phyloP scores from a whole-genome alignment of 2,329 filamentous ascomycete genomes.

The Aspergillaceae sp. region DNA sequence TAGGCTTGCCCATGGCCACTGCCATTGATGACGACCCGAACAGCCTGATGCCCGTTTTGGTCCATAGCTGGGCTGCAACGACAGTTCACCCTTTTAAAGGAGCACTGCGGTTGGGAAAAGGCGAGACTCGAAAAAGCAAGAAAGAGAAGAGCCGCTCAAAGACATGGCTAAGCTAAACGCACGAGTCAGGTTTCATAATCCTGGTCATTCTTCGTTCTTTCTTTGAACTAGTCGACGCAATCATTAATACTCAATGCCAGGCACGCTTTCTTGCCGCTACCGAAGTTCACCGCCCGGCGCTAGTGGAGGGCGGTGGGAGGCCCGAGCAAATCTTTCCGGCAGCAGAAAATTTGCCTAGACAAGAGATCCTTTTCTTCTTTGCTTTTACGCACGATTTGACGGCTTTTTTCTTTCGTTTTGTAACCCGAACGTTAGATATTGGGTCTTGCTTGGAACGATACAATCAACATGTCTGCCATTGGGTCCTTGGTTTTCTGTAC shows the following conservation, averaged over 20 bases:
- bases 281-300: constrained; percentile 19
- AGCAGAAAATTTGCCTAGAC: constrained; percentile 1
- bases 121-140: constrained; percentile 14
- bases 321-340: constrained; percentile 13
- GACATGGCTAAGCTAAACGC: constrained; percentile 24
- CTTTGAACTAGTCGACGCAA: constrained; percentile 5
- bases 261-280: constrained; percentile 16
- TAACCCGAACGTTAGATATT: background rate
- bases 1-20: constrained; percentile 20
- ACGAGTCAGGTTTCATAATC: constrained; percentile 7
- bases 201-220: background rate
- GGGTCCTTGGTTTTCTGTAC: constrained; percentile 88
- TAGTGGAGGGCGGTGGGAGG: constrained; percentile 9
- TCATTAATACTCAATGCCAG: constrained; percentile 19
- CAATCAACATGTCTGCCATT: constrained; percentile 65
- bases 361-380: background rate
- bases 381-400: background rate
- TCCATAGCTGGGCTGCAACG: constrained; percentile 24
- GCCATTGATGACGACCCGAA: constrained; percentile 37
- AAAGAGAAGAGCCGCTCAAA: constrained; percentile 21
- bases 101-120: constrained; percentile 13
- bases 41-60: constrained; percentile 29
- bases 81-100: constrained; percentile 14
- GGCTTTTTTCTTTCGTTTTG: background rate
- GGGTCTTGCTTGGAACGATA: background rate